Conservation (phyloP, 83 land plant genomes). For the Picea mariana region DNA sequence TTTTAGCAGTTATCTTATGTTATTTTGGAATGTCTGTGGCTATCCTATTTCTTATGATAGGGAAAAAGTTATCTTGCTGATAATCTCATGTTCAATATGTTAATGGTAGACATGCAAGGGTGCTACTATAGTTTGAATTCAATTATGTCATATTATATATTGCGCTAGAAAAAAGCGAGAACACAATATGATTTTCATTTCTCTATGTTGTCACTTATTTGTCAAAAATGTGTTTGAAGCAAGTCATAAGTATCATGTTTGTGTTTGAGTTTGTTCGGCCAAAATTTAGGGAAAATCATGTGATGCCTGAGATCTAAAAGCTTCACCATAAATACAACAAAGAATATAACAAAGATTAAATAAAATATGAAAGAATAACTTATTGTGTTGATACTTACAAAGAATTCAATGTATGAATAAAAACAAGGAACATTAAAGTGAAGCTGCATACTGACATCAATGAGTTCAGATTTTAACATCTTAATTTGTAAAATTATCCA, state of each 20-base stretch:
- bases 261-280: background rate
- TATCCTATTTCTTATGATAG: background rate
- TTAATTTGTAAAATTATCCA: too few species aligned
- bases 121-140: background rate
- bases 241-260: background rate
- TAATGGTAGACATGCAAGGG: background rate
- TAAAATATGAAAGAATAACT: too few species aligned
- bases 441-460: too few species aligned
- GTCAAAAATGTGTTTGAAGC: background rate
- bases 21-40: background rate
- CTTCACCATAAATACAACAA: too few species aligned
- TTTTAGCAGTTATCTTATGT: background rate
- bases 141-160: background rate
- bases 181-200: background rate
- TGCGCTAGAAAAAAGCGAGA: background rate
- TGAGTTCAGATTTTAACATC: too few species aligned
- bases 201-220: background rate
- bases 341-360: too few species aligned
- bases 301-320: too few species aligned
- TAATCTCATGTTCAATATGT: background rate
- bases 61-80: too few species aligned
- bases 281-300: background rate
- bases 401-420: too few species aligned
- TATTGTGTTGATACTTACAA: too few species aligned
- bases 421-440: too few species aligned